Base-by-base conservation (phyloP, 148 eudicot species). In the Cornus suecica region DNA sequence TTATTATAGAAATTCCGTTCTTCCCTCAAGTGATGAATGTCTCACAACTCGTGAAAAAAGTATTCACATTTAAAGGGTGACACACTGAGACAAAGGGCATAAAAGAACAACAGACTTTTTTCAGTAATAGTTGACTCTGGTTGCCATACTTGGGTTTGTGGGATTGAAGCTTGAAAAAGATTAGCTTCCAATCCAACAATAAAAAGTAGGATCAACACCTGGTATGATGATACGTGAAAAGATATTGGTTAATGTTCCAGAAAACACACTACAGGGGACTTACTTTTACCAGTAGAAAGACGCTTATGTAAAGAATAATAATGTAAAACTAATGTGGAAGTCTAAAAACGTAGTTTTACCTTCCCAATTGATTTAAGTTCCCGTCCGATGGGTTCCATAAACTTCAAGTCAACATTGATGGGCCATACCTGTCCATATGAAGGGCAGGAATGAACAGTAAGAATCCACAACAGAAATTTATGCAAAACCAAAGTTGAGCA, bases 361-460 rank as follows among this genome's bases (percentile, higher is more conserved):
- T 85, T 91, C 65, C 97, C 99, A 73, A 92, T 81, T n/a, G 84
- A 73, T 79, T 87, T 78, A 61, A 95, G 97, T 76, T 95, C 94
- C 20, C 89, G 89, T 65, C 97, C 97, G 83, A 95, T 91, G 45
- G 97, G 97, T 77, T 92, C 90, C 88, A 95, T 70, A 78, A 92
- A 92, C 78, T 89, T 92, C 74, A 91, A 75, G 86, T 95, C 97
- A 2, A 92, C 66, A n/a, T 92, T 87, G 32, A 95, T 87, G 41
- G 99, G 99, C 97, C 99, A 95, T 66, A 94, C 94, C 97, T 94
- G 81, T 69, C 62, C 66, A 77, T 10, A 32, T 0, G 69, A 0
- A 62, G 16, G 9, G 27, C 15, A 76, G 28, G 48, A 70, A 52
- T 37, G 42, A 64, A 20, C 25, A 6, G 69, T 23, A 61, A 62